These are phyloP conservation scores for Diplodia sapinea DNA, from an alignment of 2,329 filamentous ascomycete species.

Conservation along the genomic window DNA sequence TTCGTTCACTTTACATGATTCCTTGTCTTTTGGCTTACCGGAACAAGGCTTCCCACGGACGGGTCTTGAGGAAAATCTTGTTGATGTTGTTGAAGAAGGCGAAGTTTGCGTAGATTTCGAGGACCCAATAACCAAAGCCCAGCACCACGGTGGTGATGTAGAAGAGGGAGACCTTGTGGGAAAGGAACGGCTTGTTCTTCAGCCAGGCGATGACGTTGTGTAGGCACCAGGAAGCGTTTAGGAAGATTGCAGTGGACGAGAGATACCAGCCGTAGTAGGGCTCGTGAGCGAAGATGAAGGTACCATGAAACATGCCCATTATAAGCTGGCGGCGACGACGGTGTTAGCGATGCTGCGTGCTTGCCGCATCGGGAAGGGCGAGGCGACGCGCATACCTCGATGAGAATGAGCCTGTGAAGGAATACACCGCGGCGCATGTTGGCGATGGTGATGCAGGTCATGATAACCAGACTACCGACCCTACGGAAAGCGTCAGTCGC, in stretches of 20 bases:
- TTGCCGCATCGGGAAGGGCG: conserved; percentile 8
- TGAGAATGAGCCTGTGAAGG: conserved; percentile 58
- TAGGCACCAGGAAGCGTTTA: conserved; percentile 67
- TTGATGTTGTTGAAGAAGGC: conserved; percentile 65
- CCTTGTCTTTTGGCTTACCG: conserved; percentile 47
- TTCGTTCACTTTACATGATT: background rate
- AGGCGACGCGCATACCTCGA: conserved; percentile 48
- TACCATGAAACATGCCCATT: conserved; percentile 63
- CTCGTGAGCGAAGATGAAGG: conserved; percentile 63
- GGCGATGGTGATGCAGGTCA: conserved; percentile 55
- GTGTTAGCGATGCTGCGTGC: background rate
- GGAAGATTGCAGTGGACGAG: conserved; percentile 63
- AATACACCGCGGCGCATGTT: conserved; percentile 57
- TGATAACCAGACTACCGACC: conserved; percentile 53
- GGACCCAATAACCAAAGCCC: conserved; percentile 67
- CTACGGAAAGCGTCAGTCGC: background rate
- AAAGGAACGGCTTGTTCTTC: conserved; percentile 67
- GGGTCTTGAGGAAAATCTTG: conserved; percentile 59
- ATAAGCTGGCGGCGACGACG: conserved; percentile 51
- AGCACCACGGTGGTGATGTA: conserved; percentile 66
- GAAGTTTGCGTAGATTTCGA: conserved; percentile 71
- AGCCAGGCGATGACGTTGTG: conserved; percentile 73
- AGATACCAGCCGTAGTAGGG: conserved; percentile 69
- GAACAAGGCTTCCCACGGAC: conserved; percentile 66
- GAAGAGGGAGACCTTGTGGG: conserved; percentile 55